Conservation (phyloP, 2,329 filamentous ascomycete species). For the Colletotrichum orchidophilum region DNA sequence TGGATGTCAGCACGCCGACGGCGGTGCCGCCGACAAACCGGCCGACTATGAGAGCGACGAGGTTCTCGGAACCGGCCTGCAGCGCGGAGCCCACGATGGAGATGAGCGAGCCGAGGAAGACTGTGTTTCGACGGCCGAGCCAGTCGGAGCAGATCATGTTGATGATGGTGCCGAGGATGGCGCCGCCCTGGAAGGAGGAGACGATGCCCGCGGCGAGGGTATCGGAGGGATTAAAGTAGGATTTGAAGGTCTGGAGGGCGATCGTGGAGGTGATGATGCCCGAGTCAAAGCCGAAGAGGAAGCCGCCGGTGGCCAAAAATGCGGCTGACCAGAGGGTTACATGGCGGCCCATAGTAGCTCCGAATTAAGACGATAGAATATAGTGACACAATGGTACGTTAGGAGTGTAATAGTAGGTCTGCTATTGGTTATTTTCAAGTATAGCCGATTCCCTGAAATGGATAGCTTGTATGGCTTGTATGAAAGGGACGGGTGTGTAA, state of each 20-base stretch:
- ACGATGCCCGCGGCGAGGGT: conserved; percentile 39
- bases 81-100: conserved; percentile 43
- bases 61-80: conserved; percentile 42
- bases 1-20: conserved; percentile 57
- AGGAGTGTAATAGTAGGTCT: background rate
- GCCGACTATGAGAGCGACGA: conserved; percentile 57
- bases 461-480: background rate
- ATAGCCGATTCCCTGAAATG: background rate
- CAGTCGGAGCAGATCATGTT: conserved; percentile 43
- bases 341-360: conserved; percentile 21
- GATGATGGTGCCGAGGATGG: conserved; percentile 41
- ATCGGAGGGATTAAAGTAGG: conserved; percentile 52
- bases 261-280: conserved; percentile 52
- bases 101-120: conserved; percentile 42
- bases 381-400: background rate
- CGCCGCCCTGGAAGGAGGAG: conserved; percentile 41
- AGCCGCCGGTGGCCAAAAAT: conserved; percentile 41
- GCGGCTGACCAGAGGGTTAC: conserved; percentile 35
- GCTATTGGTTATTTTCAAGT: background rate
- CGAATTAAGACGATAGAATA: background rate
- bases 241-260: conserved; percentile 44
- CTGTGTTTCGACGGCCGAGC: conserved; percentile 42
- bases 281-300: conserved; percentile 57
- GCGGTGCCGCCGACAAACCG: conserved; percentile 59
- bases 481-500: background rate